Conservation (phyloP, 768 basidiomycete species). For the Termitomyces sp. region DNA sequence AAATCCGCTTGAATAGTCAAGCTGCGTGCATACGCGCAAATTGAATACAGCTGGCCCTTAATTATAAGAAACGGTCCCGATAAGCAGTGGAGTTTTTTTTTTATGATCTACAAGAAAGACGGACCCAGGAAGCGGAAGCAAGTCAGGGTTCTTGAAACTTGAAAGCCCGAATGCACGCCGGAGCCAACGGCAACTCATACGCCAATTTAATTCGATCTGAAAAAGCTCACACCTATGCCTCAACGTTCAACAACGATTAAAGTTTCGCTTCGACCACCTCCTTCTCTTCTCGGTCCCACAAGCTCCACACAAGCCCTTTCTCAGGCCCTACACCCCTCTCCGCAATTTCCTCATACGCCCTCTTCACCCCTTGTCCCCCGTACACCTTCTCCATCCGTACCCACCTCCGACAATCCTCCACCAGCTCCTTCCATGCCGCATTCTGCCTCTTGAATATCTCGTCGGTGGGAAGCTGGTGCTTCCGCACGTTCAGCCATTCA, state of each 20-base stretch:
- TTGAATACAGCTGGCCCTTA: not conserved
- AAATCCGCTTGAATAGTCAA: not conserved
- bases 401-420: slow-evolving; percentile 55
- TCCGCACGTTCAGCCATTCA: slow-evolving; percentile 61
- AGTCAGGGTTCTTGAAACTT: too few relatives aligned
- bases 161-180: not conserved
- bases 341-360: slow-evolving; percentile 43
- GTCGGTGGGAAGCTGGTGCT: slow-evolving; percentile 37
- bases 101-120: not conserved
- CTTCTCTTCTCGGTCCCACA: slow-evolving; percentile 44
- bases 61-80: not conserved
- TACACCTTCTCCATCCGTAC: slow-evolving; percentile 45
- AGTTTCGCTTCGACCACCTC: slow-evolving; percentile 8
- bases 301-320: slow-evolving; percentile 58
- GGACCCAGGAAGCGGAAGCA: not conserved
- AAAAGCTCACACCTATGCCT: not conserved
- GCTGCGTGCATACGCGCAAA: not conserved
- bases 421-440: slow-evolving; percentile 55
- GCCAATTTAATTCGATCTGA: not conserved
- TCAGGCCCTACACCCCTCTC: slow-evolving; percentile 48
- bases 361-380: slow-evolving; percentile 44
- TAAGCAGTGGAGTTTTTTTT: not conserved
- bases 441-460: slow-evolving; percentile 50
- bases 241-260: slow-evolving; percentile 1
- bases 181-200: not conserved